Base-by-base conservation (phyloP, 2,329 filamentous ascomycete species). In the Diaporthe destruens region DNA sequence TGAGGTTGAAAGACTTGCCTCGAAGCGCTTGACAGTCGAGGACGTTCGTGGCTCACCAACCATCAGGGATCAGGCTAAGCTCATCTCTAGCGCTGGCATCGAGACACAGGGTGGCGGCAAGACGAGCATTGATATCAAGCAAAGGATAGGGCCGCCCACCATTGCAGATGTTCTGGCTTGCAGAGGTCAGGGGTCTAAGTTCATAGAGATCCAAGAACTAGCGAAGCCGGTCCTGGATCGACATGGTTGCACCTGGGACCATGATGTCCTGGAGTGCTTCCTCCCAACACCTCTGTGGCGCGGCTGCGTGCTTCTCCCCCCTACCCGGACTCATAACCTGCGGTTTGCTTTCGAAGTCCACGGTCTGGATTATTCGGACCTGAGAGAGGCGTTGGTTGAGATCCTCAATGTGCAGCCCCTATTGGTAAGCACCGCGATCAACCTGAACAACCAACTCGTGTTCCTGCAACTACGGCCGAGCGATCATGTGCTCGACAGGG, bases 1-100 rank as follows among this genome's bases (percentile, higher is more conserved):
- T 14, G 61, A 65, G 29, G 18, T 65, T 0, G 61, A 65, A 12
- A 18, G 42, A 20, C 20, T 65, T 6, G 39, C 61, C 1, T 65
- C 44, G 29, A 65, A 65, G 9, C 61, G 61, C 8, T 2, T 65
- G n/a, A 65, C 61, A 18, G 61, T 65, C n/a, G 61, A 32, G 14
- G 61, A 65, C 8, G 61, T 65, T 7, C 61, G 61, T 6, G 32
- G 25, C 4, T 23, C 44, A 6, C 44, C 61, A 6, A 65, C 61
- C 1, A 65, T 65, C 7, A 51, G 6, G 12, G 20, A 18, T 11
- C 61, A 65, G 61, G 61, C 61, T 4, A 34, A 51, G 29, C 61
- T 65, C 18, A 20, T 65, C n/a, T 65, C 61, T 1, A 44, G 61
- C 12, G 44, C 61, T 29, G 18, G 44, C 61, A 8, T 32, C 61